phyloP scores from a whole-genome alignment of 805 yeast species.

The Spathaspora passalidarum region DNA sequence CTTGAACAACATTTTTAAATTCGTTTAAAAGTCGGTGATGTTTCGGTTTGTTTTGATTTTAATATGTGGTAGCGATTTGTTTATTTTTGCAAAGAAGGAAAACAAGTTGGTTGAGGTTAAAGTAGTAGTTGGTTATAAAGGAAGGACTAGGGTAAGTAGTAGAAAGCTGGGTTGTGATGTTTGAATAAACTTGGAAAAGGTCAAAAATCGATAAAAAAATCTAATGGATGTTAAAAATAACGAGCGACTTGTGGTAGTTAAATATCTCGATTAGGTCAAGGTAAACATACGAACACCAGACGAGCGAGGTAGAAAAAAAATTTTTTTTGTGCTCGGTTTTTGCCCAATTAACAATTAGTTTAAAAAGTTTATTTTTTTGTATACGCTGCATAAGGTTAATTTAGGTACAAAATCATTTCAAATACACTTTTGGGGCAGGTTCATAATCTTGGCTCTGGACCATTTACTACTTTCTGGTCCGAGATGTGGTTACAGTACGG shows the following conservation, averaged over 20 bases:
- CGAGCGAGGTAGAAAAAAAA: not conserved
- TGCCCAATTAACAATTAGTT: not conserved
- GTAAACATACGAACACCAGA: not conserved
- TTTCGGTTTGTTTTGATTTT: not conserved
- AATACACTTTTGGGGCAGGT: not conserved
- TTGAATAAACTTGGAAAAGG: not conserved
- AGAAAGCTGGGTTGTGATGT: not conserved
- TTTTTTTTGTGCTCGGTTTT: not conserved
- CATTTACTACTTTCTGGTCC: not conserved
- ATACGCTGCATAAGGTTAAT: not conserved
- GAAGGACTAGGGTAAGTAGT: conserved; percentile 17
- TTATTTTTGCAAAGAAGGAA: not conserved
- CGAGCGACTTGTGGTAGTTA: not conserved
- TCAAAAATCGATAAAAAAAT: not conserved
- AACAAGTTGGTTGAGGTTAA: not conserved
- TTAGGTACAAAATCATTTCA: not conserved
- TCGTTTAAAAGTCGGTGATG: not conserved
- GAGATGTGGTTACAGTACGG: too few relatives aligned
- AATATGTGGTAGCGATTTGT: not conserved
- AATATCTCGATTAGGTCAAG: not conserved
- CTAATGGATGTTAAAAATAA: not conserved
- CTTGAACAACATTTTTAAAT: conserved; percentile 9
- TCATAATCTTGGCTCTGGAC: not conserved
- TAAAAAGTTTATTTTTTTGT: not conserved
- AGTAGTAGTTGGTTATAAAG: conserved; percentile 6